These are phyloP conservation scores for Fagopyrum esculentum DNA, from an alignment of 148 eudicot species.

Conservation along the genomic window DNA sequence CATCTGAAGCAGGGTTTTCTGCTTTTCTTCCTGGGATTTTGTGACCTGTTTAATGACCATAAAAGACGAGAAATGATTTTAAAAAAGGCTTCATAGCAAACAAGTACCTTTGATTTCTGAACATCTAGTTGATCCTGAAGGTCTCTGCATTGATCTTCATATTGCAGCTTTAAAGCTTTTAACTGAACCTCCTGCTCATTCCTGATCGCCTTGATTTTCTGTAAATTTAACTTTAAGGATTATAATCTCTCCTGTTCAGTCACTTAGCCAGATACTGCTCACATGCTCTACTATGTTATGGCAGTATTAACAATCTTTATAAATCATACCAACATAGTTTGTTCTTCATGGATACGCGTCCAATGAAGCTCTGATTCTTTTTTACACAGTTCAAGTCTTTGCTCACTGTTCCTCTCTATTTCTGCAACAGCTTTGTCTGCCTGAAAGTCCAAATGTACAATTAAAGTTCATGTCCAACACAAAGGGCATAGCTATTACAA, in stretches of 20 bases:
- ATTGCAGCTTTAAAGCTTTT: constrained; percentile 61
- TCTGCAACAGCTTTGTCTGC: constrained; percentile 66
- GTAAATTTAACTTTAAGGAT: background rate
- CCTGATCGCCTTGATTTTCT: constrained; percentile 60
- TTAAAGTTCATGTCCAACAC: constrained; percentile 8
- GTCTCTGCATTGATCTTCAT: constrained; percentile 66
- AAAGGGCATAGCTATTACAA: background rate
- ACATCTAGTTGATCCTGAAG: constrained; percentile 83
- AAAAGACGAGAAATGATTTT: constrained; percentile 10
- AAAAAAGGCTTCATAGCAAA: background rate
- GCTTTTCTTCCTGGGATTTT: constrained; percentile 73
- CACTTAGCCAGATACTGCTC: constrained; percentile 1
- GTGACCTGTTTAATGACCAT: constrained; percentile 15
- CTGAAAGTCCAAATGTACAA: constrained; percentile 34
- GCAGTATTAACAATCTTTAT: background rate
- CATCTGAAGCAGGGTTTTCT: constrained; percentile 73
- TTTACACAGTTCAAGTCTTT: constrained; percentile 55
- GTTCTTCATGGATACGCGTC: constrained; percentile 65
- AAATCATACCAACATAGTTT: constrained; percentile 55
- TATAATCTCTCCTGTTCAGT: background rate
- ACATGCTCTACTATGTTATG: background rate
- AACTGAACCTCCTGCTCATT: constrained; percentile 77
- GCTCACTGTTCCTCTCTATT: constrained; percentile 49
- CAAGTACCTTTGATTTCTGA: constrained; percentile 69
- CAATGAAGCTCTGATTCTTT: constrained; percentile 56